phyloP scores from a whole-genome alignment of 2,329 filamentous ascomycete species.

The Hymenoscyphus fraxineus region DNA sequence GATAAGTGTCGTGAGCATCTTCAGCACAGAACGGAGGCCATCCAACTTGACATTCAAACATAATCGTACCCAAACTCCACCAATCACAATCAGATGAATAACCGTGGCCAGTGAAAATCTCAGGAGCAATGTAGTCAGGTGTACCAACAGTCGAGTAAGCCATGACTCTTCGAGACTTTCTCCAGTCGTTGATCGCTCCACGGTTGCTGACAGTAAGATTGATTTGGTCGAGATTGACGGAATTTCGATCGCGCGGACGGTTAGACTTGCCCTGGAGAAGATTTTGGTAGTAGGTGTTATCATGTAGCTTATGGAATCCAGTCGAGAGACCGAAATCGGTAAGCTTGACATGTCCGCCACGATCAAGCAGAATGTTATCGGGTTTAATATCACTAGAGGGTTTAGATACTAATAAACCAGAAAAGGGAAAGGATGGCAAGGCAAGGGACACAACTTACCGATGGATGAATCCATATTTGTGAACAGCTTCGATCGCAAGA shows the following conservation, averaged over 20 bases:
- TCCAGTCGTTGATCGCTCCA: conserved; percentile 97
- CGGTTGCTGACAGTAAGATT: conserved; percentile 97
- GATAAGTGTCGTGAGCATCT: conserved; percentile 94
- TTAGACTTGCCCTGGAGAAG: conserved; percentile 76
- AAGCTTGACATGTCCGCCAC: conserved; percentile 94
- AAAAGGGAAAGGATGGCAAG: neutral
- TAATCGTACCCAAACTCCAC: conserved; percentile 98
- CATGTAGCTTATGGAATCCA: conserved; percentile 95
- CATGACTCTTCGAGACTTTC: conserved; percentile 90
- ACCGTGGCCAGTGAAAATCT: conserved; percentile 94
- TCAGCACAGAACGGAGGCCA: conserved; percentile 99
- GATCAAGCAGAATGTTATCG: conserved; percentile 94
- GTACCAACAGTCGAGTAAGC: conserved; percentile 98
- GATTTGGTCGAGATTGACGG: conserved; percentile 95
- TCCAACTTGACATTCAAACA: conserved; percentile 98
- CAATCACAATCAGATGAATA: conserved; percentile 98
- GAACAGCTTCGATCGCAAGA: conserved; percentile 96
- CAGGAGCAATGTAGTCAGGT: conserved; percentile 96
- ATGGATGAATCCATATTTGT: conserved; percentile 97
- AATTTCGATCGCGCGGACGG: conserved; percentile 77
- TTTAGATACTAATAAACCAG: conserved; percentile 12
- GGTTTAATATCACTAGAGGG: conserved; percentile 90
- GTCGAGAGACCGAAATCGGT: conserved; percentile 98
- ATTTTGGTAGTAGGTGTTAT: conserved; percentile 97
- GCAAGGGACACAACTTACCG: conserved; percentile 56